phyloP scores from a whole-genome alignment of 371 early-diverging fungal species.

The Rhizopus delemar region DNA sequence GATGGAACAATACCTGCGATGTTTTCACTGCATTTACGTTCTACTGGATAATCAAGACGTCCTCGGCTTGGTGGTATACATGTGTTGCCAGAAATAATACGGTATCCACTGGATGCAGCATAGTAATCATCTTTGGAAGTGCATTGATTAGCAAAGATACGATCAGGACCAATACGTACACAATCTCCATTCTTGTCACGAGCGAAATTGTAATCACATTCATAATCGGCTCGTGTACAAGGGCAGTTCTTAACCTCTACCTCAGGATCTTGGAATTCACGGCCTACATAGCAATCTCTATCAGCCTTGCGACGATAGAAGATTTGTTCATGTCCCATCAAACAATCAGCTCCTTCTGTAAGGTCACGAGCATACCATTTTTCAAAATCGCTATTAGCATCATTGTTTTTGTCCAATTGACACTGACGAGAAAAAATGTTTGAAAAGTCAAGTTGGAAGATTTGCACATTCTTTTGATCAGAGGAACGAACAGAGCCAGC shows the following conservation, averaged over 20 bases:
- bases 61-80: slow-evolving; percentile 60
- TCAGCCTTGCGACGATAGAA: slow-evolving; percentile 77
- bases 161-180: slow-evolving; percentile 53
- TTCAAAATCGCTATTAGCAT: slow-evolving; percentile 74
- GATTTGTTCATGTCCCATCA: slow-evolving; percentile 81
- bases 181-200: slow-evolving; percentile 60
- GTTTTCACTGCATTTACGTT: slow-evolving; percentile 62
- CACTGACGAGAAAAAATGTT: slow-evolving; percentile 68
- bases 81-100: slow-evolving; percentile 80
- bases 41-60: slow-evolving; percentile 63
- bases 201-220: slow-evolving; percentile 88
- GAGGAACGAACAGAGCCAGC: slow-evolving; percentile 34
- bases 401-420: slow-evolving; percentile 50
- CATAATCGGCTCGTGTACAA: slow-evolving; percentile 85
- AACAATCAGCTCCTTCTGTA: slow-evolving; percentile 70
- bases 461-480: slow-evolving; percentile 37
- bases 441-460: slow-evolving; percentile 74
- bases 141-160: slow-evolving; percentile 59
- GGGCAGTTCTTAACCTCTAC: slow-evolving; percentile 64
- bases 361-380: slow-evolving; percentile 69
- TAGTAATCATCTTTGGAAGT: slow-evolving; percentile 63
- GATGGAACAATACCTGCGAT: slow-evolving; percentile 13
- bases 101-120: slow-evolving; percentile 83
- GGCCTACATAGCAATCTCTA: slow-evolving; percentile 80
- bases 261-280: slow-evolving; percentile 59